A percentile compares a stretch with the other conserved stretches of the same genome.
Conservation (phyloP, 2,329 filamentous ascomycete genomes). For the Diaporthe citrichinensis region DNA sequence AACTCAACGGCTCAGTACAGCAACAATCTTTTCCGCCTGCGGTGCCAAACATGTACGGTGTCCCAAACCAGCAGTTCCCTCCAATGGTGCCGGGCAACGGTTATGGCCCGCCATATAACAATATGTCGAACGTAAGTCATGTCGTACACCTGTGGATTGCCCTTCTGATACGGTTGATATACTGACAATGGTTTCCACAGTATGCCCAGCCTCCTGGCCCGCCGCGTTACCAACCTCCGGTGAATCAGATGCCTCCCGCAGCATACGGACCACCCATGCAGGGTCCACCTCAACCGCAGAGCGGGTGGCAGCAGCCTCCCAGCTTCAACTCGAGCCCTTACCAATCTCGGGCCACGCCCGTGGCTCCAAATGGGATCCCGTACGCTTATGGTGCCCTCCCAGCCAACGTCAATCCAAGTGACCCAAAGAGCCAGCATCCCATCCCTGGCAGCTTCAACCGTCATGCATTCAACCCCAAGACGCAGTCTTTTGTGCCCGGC, state of each 20-base stretch:
- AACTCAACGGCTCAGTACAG: slow-evolving; percentile 46
- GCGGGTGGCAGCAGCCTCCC: slow-evolving; percentile 52
- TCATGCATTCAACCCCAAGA: slow-evolving; percentile 94
- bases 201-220: slow-evolving; percentile 53
- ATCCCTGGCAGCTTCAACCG: slow-evolving; percentile 84
- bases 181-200: slow-evolving; percentile 44
- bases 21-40: slow-evolving; percentile 63
- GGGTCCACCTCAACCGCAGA: slow-evolving; percentile 49
- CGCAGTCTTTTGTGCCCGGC: slow-evolving; percentile 88
- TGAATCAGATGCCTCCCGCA: slow-evolving; percentile 49
- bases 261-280: slow-evolving; percentile 54
- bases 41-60: slow-evolving; percentile 61
- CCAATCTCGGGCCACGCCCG: slow-evolving; percentile 46
- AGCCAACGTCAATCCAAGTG: slow-evolving; percentile 76
- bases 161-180: slow-evolving; percentile 4
- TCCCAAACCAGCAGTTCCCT: slow-evolving; percentile 60
- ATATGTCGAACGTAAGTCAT: slow-evolving; percentile 61
- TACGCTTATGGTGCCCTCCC: slow-evolving; percentile 88
- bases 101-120: slow-evolving; percentile 61
- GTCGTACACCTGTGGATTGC: neutral
- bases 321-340: slow-evolving; percentile 49
- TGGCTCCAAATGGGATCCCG: slow-evolving; percentile 57
- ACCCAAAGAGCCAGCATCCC: slow-evolving; percentile 83
- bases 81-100: slow-evolving; percentile 57
- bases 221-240: slow-evolving; percentile 54